Conservation (phyloP, 345 rosid genomes). For the Pugionium cornutum region DNA sequence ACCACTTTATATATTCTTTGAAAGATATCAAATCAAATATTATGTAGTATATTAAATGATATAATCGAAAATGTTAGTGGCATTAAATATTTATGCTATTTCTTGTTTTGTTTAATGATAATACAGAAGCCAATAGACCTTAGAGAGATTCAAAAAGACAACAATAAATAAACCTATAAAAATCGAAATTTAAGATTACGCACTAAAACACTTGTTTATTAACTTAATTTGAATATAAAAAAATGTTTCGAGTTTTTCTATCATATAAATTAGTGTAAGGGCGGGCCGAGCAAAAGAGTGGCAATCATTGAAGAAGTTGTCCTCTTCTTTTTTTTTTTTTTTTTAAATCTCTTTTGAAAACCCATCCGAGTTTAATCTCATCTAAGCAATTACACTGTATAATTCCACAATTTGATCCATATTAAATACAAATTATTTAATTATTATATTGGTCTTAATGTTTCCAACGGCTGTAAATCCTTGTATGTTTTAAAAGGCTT, state of each 20-base stretch:
- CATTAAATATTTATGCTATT: no score
- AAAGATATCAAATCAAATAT: no score
- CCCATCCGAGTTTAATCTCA: constrained; percentile 1
- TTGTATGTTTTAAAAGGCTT: not conserved
- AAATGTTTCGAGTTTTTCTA: not conserved
- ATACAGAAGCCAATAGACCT: no score
- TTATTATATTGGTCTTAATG: not conserved
- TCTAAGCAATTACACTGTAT: constrained; percentile 9
- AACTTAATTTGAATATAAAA: no score
- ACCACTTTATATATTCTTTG: constrained; percentile 28
- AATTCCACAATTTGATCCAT: constrained; percentile 1
- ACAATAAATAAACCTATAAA: not conserved
- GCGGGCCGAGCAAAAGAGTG: constrained; percentile 42
- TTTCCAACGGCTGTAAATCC: not conserved
- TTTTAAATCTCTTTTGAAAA: not conserved
- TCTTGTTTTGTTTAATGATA: no score
- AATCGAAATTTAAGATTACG: no score
- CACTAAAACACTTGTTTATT: no score
- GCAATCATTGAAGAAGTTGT: constrained; percentile 61
- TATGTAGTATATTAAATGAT: no score
- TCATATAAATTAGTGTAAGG: constrained; percentile 24
- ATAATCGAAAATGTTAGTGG: no score
- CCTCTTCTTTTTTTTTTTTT: constrained; percentile 29
- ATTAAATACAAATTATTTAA: not conserved
- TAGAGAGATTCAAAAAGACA: no score